phyloP scores from a whole-genome alignment of 2,329 filamentous ascomycete species.

The Thielaviopsis populi region DNA sequence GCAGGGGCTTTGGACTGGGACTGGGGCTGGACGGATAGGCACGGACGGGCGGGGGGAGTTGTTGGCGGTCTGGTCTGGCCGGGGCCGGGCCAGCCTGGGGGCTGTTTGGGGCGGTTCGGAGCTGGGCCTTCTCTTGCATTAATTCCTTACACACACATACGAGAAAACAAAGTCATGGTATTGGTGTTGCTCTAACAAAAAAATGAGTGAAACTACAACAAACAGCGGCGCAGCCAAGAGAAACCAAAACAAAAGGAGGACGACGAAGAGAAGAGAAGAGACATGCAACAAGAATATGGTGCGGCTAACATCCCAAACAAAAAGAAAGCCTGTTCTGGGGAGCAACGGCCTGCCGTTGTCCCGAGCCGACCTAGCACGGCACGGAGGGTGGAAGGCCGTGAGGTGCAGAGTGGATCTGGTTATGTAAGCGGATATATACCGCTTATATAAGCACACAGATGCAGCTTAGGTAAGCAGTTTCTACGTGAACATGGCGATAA shows the following conservation, averaged over 20 bases:
- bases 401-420: neutral
- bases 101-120: no score
- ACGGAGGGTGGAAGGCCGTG: neutral
- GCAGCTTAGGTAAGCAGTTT: neutral
- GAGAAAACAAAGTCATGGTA: constrained; percentile 2
- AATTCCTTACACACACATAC: neutral
- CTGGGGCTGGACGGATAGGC: neutral
- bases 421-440: neutral
- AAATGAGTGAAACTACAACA: constrained; percentile 9
- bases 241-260: neutral
- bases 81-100: neutral
- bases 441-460: neutral
- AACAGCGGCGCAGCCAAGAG: neutral
- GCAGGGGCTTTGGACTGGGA: constrained; percentile 7
- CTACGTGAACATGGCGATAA: constrained; percentile 27
- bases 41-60: neutral
- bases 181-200: constrained; percentile 8
- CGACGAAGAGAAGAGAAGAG: constrained; percentile 18
- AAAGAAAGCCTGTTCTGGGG: neutral
- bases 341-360: neutral
- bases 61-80: neutral
- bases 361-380: neutral
- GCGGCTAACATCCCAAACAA: neutral
- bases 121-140: neutral
- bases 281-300: neutral